Base-by-base conservation (phyloP, 1,139 yeast genomes). In the Yamadazyma triangularis region DNA sequence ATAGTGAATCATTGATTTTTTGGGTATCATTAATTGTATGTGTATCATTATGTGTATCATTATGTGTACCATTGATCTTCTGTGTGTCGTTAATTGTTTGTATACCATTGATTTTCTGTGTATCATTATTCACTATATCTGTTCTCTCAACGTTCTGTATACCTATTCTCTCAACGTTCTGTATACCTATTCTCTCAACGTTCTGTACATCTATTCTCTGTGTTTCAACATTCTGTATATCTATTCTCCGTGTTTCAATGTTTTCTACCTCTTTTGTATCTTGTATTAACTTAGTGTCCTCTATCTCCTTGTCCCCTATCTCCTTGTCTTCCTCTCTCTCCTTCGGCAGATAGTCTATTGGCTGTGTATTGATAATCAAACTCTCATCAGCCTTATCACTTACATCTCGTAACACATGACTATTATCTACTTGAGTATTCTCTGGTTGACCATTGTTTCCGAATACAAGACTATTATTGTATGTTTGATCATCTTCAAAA, bases 401-500 rank as follows among this genome's bases (percentile, higher is more conserved):
- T 7, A 18, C 9, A 6, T 18, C 20, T 9, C 9, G 8, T 18
- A 18, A 18, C 6, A 18, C 9, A 18, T 18, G 23, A 21, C 23
- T 11, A 11, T 21, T 6, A 10, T 21, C 12, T 11, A 11, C 12
- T 21, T 8, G 23, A 11, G 36, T 30, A 7, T 33, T 32, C 2
- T 24, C 20, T 4, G 27, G 11, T 12, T 12, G 11, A 15, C 16
- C 22, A 15, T 48, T 54, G 29, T 41, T 40, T 1, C 52, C 58
- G 38, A 54, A 54, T 7, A 51, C 46, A 29, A 54, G 38, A 32
- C 57, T 53, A 31, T 40, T 40, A 26, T 49, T 42, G 33, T 31
- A 32, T 23, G 42, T 50, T n/a, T n/a, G n/a, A n/a, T n/a, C n/a
- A n/a, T n/a, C n/a, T n/a, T n/a, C n/a, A n/a, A n/a, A n/a, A n/a